Conservation (phyloP, 768 basidiomycete species). For the Lentinula lateritia region DNA sequence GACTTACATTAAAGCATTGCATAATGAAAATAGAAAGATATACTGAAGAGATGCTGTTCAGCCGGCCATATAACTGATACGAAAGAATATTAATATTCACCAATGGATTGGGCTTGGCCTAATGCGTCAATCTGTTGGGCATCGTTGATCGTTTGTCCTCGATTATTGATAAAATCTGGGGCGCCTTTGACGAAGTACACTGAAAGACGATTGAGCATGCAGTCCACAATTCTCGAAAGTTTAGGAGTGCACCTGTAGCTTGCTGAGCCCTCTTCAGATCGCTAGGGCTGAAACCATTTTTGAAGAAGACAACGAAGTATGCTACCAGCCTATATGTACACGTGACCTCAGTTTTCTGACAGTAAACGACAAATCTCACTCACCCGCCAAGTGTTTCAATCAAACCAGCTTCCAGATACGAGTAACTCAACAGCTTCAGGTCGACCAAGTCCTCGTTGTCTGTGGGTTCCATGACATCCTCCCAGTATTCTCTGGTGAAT, state of each 20-base stretch:
- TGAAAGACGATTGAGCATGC: slow-evolving; percentile 10
- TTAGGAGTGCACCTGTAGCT: background rate
- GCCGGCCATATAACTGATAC: background rate
- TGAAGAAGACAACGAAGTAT: slow-evolving; percentile 64
- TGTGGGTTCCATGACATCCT: slow-evolving; percentile 43
- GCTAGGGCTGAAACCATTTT: slow-evolving; percentile 53
- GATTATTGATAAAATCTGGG: slow-evolving; percentile 50
- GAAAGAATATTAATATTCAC: slow-evolving; percentile 18
- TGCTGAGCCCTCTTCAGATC: slow-evolving; percentile 49
- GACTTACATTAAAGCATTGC: slow-evolving; percentile 60
- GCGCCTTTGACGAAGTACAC: slow-evolving; percentile 44
- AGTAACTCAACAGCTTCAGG: slow-evolving; percentile 54
- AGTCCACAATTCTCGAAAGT: background rate
- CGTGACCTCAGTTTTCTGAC: background rate
- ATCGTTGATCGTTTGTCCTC: slow-evolving; percentile 40
- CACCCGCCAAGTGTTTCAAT: slow-evolving; percentile 55
- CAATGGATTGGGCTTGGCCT: slow-evolving; percentile 58
- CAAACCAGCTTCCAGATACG: slow-evolving; percentile 60
- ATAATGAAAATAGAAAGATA: slow-evolving; percentile 65
- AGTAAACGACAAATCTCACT: slow-evolving; percentile 17
- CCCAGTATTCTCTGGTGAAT: slow-evolving; percentile 57
- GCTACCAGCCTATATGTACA: slow-evolving; percentile 38
- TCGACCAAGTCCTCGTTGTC: slow-evolving; percentile 63
- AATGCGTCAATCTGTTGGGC: slow-evolving; percentile 52
- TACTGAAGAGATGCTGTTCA: slow-evolving; percentile 20